These are phyloP conservation scores for Fusarium equiseti DNA, from an alignment of 2,329 filamentous ascomycete genomes.

Conservation along the genomic window DNA sequence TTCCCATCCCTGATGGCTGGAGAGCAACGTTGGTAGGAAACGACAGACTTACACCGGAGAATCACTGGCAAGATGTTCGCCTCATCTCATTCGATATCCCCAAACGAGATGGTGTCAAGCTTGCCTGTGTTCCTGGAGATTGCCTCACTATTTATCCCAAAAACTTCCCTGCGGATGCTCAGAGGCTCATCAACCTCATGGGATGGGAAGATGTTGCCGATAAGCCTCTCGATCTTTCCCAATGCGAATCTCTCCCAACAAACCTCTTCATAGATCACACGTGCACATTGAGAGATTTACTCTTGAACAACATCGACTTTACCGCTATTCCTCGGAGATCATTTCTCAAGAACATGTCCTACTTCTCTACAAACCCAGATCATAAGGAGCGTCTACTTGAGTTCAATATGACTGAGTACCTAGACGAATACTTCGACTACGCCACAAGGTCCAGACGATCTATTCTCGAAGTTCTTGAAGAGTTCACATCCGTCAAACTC, in stretches of 20 bases:
- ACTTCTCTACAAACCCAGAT: conserved; percentile 77
- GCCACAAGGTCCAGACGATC: conserved; percentile 89
- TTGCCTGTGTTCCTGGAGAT: conserved; percentile 76
- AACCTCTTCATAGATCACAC: conserved; percentile 55
- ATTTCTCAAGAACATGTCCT: conserved; percentile 83
- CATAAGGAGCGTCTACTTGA: conserved; percentile 87
- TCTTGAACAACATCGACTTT: conserved; percentile 89
- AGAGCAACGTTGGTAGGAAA: conserved; percentile 74
- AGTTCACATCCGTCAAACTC: conserved; percentile 87
- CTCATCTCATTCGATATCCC: conserved; percentile 73
- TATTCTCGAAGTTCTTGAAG: conserved; percentile 91
- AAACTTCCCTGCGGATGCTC: conserved; percentile 86
- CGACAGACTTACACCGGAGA: conserved; percentile 75
- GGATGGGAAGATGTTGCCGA: conserved; percentile 82
- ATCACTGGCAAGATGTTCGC: conserved; percentile 95
- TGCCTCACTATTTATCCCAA: conserved; percentile 86
- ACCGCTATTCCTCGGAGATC: conserved; percentile 87
- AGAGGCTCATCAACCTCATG: conserved; percentile 82
- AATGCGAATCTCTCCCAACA: conserved; percentile 50
- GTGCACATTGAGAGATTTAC: conserved; percentile 77
- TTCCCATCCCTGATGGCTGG: conserved; percentile 70
- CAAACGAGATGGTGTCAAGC: conserved; percentile 28
- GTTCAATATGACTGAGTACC: conserved; percentile 81
- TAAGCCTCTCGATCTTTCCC: conserved; percentile 66
- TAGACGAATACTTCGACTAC: conserved; percentile 96